Evolutionary conservation across 2,329 filamentous ascomycete species (phyloP), one percentile per base, ranked within the genome.

Genomic region (Teratosphaeria pseudoeucalypti): DNA sequence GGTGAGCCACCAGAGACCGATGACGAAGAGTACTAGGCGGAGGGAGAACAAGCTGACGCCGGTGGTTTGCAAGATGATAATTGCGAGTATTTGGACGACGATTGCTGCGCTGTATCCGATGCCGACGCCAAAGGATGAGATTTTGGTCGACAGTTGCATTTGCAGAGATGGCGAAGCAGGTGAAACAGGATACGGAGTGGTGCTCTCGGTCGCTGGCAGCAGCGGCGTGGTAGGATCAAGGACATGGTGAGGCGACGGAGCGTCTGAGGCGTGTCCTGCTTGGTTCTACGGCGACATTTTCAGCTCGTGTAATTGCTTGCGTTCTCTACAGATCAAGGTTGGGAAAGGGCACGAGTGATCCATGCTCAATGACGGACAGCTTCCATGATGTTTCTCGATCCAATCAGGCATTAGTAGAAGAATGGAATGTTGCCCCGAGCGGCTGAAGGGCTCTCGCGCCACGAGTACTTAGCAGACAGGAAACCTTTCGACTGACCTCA

Each of bases 21-120:
- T 86, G 60, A 92, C 76, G 72, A 95, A 91, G 10, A 99, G 81
- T 0, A 94, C 92, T 3, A 97, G 80, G 3, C 92, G 86, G 54
- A 96, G 85, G 0, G 90, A 89, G 78, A 92, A 92, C 0, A 88
- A 89, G 3, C 89, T 88, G 61, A 90, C 92, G 52, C 85, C 82
- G 71, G 89, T 84, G 7, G 76, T 75, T 54, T 89, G 78, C 2
- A 97, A 82, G 49, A 96, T 82, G 55, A 89, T 74, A 62, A 97
- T 92, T 57, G 87, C 86, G 2, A 90, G 71, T 61, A 89, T 87
- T 72, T 97, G 94, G 11, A 97, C 79, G 60, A 95, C 83, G 0
- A 97, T 80, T 0, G 89, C 90, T 0, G 91, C 91, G 43, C 88
- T 85, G 71, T 99, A 99, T 12, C 94, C 94, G 62, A 96, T 95